Evolutionary conservation across 2,329 filamentous ascomycete genomes (phyloP).

Genomic region (Fonsecaea multimorphosa): DNA sequence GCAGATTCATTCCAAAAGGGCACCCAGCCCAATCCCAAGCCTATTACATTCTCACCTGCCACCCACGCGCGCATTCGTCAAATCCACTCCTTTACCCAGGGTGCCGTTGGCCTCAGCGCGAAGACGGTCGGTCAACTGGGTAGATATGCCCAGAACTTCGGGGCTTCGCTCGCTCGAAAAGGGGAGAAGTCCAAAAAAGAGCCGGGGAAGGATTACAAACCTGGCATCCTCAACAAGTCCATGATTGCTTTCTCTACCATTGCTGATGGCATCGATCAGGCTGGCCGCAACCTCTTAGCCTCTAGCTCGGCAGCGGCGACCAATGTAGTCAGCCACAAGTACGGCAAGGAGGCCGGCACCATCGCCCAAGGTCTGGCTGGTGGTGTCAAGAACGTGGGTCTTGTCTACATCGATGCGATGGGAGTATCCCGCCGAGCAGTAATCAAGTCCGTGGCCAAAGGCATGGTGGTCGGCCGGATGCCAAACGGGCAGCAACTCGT

Average conservation of each 20-base stretch:
- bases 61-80: conserved; percentile 86
- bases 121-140: conserved; percentile 86
- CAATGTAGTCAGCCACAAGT: conserved; percentile 86
- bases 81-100: conserved; percentile 83
- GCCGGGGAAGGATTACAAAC: conserved; percentile 81
- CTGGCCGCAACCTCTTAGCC: conserved; percentile 76
- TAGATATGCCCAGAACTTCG: conserved; percentile 86
- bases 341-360: conserved; percentile 81
- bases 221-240: conserved; percentile 90
- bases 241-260: conserved; percentile 96
- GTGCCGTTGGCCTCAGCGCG: conserved; percentile 78
- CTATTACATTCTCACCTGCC: conserved; percentile 83
- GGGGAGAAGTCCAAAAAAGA: conserved; percentile 64
- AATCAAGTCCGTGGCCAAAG: conserved; percentile 93
- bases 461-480: conserved; percentile 70
- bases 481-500: conserved; percentile 56
- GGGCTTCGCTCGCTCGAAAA: conserved; percentile 73
- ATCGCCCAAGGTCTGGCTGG: conserved; percentile 77
- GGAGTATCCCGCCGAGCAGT: conserved; percentile 89
- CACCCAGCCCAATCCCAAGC: conserved; percentile 76
- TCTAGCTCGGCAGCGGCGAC: conserved; percentile 79
- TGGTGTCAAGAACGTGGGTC: conserved; percentile 91
- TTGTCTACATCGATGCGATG: conserved; percentile 96
- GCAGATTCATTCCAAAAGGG: conserved; percentile 82
- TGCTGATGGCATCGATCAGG: conserved; percentile 89